Conservation (phyloP, 805 yeast species). For the Lipomyces kockii region DNA sequence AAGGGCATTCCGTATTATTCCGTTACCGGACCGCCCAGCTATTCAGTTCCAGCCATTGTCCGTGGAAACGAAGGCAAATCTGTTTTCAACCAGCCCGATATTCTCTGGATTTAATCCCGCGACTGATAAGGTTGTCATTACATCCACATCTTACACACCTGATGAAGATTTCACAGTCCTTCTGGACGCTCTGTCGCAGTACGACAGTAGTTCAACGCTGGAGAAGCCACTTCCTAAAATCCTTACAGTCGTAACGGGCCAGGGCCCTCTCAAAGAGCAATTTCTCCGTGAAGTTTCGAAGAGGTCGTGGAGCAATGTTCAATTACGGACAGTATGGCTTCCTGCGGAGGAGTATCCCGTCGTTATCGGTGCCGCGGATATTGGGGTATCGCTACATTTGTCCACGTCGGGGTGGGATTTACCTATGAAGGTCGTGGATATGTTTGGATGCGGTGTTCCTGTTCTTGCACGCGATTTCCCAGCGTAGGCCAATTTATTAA, state of each 20-base stretch:
- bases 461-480: conserved; percentile 78
- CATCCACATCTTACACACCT: conserved; percentile 93
- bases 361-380: conserved; percentile 74
- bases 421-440: conserved; percentile 96
- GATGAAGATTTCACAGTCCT: conserved; percentile 85
- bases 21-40: conserved; percentile 87
- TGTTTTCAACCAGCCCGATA: conserved; percentile 46
- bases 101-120: conserved; percentile 47
- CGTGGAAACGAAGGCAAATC: conserved; percentile 40
- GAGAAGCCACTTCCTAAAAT: conserved; percentile 43
- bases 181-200: conserved; percentile 65
- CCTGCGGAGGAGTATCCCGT: conserved; percentile 76
- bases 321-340: conserved; percentile 75
- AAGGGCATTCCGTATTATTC: conserved; percentile 53
- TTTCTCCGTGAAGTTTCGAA: conserved; percentile 56
- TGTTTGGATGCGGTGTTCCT: conserved; percentile 96
- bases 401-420: conserved; percentile 93
- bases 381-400: conserved; percentile 87
- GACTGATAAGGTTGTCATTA: conserved; percentile 68
- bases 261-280: conserved; percentile 77
- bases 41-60: conserved; percentile 61
- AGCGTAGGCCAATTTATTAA: conserved; percentile 49
- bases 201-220: conserved; percentile 50
- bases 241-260: conserved; percentile 88
- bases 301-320: conserved; percentile 54